phyloP scores from a whole-genome alignment of 495 filamentous ascomycete genomes.

The Trichoderma gamsii region DNA sequence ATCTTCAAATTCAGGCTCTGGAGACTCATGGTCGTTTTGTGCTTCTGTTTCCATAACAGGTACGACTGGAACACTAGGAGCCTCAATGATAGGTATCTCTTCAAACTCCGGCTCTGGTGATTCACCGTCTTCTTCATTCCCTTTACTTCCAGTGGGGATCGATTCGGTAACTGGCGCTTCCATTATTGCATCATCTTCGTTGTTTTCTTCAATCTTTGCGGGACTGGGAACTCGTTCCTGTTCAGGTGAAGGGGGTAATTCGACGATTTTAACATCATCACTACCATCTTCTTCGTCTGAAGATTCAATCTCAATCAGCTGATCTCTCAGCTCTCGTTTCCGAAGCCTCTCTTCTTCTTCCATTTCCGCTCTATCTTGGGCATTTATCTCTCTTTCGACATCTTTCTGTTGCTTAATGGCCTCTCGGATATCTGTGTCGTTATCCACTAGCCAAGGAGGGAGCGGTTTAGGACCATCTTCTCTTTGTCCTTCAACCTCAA shows the following conservation, averaged over 20 bases:
- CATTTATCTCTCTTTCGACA: conserved; percentile 40
- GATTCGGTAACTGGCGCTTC: neutral
- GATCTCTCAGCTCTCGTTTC: conserved; percentile 25
- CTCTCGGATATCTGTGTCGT: conserved; percentile 47
- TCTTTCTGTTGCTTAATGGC: conserved; percentile 42
- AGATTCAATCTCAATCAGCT: conserved; percentile 39
- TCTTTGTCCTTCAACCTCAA: conserved; percentile 42
- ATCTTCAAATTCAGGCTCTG: conserved; percentile 51
- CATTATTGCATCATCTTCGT: neutral
- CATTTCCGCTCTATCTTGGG: conserved; percentile 47
- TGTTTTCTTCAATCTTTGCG: neutral
- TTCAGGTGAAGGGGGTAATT: conserved; percentile 31
- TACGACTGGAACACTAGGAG: conserved; percentile 20
- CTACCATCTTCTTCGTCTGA: conserved; percentile 42
- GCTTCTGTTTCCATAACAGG: conserved; percentile 21
- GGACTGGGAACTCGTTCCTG: conserved; percentile 13
- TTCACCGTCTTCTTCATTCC: neutral
- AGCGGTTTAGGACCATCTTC: conserved; percentile 55
- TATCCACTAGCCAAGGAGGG: conserved; percentile 76
- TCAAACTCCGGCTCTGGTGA: conserved; percentile 32
- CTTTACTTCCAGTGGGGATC: neutral
- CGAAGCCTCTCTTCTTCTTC: conserved; percentile 39
- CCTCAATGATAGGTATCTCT: conserved; percentile 25
- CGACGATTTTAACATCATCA: conserved; percentile 53
- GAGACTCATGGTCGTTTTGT: conserved; percentile 28